Evolutionary conservation across 2,329 filamentous ascomycete genomes (phyloP).

Genomic region (Ophiostoma sp.): DNA sequence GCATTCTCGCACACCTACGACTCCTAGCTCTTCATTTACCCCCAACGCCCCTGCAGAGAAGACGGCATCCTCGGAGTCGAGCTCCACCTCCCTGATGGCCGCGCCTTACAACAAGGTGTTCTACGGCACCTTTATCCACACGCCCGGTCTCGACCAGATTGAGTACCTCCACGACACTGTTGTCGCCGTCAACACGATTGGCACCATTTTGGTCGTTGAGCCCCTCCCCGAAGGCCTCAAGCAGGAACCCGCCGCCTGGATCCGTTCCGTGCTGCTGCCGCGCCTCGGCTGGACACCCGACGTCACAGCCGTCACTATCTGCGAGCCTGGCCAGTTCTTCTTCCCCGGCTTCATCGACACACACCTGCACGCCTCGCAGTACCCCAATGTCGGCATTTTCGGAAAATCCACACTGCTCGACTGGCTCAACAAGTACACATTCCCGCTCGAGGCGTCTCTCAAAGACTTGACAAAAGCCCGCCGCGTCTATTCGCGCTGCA

Average conservation of each 20-base stretch:
- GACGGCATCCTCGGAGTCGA: not conserved
- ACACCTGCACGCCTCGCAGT: slow-evolving; percentile 91
- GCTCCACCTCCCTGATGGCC: not conserved
- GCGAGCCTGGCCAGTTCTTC: slow-evolving; percentile 60
- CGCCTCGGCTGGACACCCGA: slow-evolving; percentile 42
- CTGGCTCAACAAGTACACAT: slow-evolving; percentile 93
- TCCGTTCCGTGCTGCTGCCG: slow-evolving; percentile 34
- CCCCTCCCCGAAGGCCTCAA: slow-evolving; percentile 15
- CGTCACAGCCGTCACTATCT: slow-evolving; percentile 36
- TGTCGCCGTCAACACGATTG: slow-evolving; percentile 46
- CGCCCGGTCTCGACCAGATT: slow-evolving; percentile 44
- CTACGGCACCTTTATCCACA: slow-evolving; percentile 53
- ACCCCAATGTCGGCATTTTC: slow-evolving; percentile 90
- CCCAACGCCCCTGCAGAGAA: not conserved
- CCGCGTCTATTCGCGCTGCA: slow-evolving; percentile 69
- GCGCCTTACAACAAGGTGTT: slow-evolving; percentile 38
- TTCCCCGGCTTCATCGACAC: slow-evolving; percentile 87
- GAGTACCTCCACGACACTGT: slow-evolving; percentile 48
- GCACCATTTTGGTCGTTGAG: slow-evolving; percentile 49
- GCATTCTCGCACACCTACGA: not conserved
- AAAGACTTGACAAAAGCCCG: slow-evolving; percentile 56
- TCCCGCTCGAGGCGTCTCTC: slow-evolving; percentile 81
- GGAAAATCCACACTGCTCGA: slow-evolving; percentile 87
- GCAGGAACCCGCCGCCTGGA: slow-evolving; percentile 25
- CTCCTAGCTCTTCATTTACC: not conserved